Percentiles rank a stretch among this genome's conserved stretches.
phyloP scores from a whole-genome alignment of 208 protist genomes.

The Acanthamoeba castellanii region DNA sequence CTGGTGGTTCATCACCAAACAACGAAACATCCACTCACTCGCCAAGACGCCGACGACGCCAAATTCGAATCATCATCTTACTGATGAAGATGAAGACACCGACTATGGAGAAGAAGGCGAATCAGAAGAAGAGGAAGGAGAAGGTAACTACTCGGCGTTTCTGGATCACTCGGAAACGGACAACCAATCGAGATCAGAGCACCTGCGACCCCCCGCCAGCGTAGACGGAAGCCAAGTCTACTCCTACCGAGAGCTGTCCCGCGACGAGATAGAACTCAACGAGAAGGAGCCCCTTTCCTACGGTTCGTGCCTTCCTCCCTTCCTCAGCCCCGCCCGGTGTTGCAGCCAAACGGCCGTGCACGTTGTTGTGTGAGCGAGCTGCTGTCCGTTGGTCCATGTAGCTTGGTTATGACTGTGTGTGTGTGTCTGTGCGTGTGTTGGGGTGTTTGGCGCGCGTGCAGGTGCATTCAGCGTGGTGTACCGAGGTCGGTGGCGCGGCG shows the following conservation, averaged over 20 bases:
- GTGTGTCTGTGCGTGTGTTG: not conserved
- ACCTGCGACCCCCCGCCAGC: not conserved
- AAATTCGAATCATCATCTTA: not conserved
- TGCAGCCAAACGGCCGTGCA: too few relatives aligned
- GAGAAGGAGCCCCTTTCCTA: conserved; percentile 63
- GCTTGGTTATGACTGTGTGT: too few relatives aligned
- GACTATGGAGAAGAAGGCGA: not conserved
- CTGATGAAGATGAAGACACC: not conserved
- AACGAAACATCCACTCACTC: not conserved
- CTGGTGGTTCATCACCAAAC: conserved; percentile 62
- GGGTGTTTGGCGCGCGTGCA: not conserved
- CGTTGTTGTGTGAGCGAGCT: not conserved
- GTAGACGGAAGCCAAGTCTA: not conserved
- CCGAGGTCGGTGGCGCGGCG: conserved; percentile 49
- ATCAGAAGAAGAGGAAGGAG: not conserved
- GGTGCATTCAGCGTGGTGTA: conserved; percentile 64
- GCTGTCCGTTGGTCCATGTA: too few relatives aligned
- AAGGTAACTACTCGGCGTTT: not conserved
- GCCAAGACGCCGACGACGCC: not conserved
- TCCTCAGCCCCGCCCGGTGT: not conserved
- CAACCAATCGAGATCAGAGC: not conserved
- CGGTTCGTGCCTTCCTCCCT: not conserved
- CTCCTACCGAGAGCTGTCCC: conserved; percentile 21
- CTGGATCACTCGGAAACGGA: not conserved
- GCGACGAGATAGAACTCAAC: conserved; percentile 19